Base-by-base conservation (phyloP, 2,329 filamentous ascomycete species). In the Raffaelea ambrosiae region DNA sequence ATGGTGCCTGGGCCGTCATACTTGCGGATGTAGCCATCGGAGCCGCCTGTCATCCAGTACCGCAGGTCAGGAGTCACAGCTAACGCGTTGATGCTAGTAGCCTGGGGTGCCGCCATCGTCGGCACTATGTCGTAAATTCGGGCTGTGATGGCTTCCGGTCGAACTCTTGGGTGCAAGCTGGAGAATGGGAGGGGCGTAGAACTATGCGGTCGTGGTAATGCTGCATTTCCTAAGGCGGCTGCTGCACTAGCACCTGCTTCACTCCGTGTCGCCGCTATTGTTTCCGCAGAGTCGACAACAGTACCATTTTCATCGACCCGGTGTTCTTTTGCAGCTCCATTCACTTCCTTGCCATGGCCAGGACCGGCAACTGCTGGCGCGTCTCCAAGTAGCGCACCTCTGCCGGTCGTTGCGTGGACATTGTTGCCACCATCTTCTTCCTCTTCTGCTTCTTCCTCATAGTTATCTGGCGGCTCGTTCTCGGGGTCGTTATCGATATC, bases 1-100 rank as follows among this genome's bases (percentile, higher is more conserved):
- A 94, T 90, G 5, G 93, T 96, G 33, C 89, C 88, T 3, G 87
- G 83, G 63, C 93, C 95, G 63, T 98, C 94, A 67, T 94, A 97
- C 65, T 96, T 97, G 49, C 93, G 81, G 53, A 98, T 91, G 61
- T 95, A 98, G 43, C 93, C 91, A 66, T 98, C 93, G 0, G 86
- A 84, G 1, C 93, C 93, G 35, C 93, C 93, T 11, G 84, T 95
- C 63, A 97, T 90, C 64, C 95, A 91, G 77, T 89, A 97, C 48
- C 89, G 80, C 73, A 96, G 84, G 64, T 98, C 93, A 2, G 89
- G 90, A 0, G 93, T 98, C 29, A 93, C 84, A 21, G 89, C 83
- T 50, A 98, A 79, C 10, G 89, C 84, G 61, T 98, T 98, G 66
- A 98, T 88, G 46, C 89, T 96, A 3, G 93, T 98, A 53, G 88